A percentile compares a stretch with the other conserved stretches of the same genome.
phyloP scores from a whole-genome alignment of 805 yeast species.

The Teunomyces funiuensis region DNA sequence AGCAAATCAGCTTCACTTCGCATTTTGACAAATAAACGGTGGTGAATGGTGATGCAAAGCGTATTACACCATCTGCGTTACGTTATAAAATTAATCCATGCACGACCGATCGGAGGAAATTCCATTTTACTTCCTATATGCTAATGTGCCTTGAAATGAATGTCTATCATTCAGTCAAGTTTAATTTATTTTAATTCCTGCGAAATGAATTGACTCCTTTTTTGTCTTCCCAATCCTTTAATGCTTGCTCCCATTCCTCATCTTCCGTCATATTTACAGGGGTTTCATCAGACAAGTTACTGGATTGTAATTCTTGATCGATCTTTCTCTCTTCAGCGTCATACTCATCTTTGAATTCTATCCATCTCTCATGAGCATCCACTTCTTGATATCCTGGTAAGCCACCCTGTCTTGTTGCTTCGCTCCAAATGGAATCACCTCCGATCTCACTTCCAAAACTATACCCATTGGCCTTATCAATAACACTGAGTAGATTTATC shows the following conservation, averaged over 20 bases:
- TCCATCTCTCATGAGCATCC: constrained; percentile 95
- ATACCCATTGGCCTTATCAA: constrained; percentile 94
- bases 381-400: constrained; percentile 46
- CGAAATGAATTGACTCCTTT: constrained; percentile 39
- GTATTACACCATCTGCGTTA: not conserved
- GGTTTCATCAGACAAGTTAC: not conserved
- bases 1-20: constrained; percentile 1
- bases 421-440: constrained; percentile 98
- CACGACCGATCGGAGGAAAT: no score
- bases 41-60: not conserved
- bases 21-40: not conserved
- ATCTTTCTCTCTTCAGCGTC: constrained; percentile 57
- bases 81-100: no score
- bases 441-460: constrained; percentile 93
- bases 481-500: constrained; percentile 73
- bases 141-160: no score
- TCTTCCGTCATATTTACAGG: constrained; percentile 45
- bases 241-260: constrained; percentile 63
- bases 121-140: no score
- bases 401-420: constrained; percentile 82
- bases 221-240: constrained; percentile 28
- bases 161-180: not conserved
- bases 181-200: not conserved
- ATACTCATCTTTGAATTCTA: constrained; percentile 75
- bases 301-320: constrained; percentile 25